phyloP scores from a whole-genome alignment of 1,284 basidiomycete genomes.

The Irpex sp. region DNA sequence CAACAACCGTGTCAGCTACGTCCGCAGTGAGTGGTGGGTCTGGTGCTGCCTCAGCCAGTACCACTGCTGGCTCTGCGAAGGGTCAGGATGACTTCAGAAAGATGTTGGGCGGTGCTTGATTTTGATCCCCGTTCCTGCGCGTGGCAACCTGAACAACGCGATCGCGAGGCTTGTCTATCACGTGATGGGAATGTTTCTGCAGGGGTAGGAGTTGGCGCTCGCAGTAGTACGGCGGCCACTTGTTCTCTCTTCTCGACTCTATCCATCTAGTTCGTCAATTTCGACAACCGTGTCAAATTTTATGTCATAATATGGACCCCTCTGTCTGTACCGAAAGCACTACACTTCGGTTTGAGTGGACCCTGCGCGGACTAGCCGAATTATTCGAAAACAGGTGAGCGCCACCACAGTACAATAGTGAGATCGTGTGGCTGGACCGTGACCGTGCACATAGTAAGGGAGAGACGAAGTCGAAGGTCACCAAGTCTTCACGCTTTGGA shows the following conservation, averaged over 20 bases:
- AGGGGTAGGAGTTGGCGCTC: no score
- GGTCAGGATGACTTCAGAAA: conserved; percentile 79
- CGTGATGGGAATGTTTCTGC: no score
- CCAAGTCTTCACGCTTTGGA: conserved; percentile 61
- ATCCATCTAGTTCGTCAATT: not conserved
- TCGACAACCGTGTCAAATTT: not conserved
- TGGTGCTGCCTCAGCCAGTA: conserved; percentile 7
- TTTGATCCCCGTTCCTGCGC: not conserved
- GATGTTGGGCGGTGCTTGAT: conserved; percentile 45
- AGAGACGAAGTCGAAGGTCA: conserved; percentile 66
- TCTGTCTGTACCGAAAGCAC: conserved; percentile 48
- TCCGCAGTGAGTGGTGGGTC: conserved; percentile 3
- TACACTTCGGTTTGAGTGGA: conserved; percentile 72
- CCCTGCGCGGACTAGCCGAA: conserved; percentile 56
- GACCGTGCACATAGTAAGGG: conserved; percentile 42
- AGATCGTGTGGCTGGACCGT: not conserved
- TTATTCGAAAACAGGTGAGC: conserved; percentile 67
- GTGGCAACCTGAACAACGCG: not conserved
- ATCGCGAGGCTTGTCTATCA: not conserved
- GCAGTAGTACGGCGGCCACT: no score
- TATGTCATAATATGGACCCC: conserved; percentile 5
- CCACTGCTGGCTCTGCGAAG: conserved; percentile 27
- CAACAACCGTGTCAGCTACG: conserved; percentile 5
- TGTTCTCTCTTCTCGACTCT: not conserved
- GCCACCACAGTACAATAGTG: not conserved